These are phyloP conservation scores for Aciculosporium take DNA, from an alignment of 2,329 filamentous ascomycete species.

Conservation along the genomic window DNA sequence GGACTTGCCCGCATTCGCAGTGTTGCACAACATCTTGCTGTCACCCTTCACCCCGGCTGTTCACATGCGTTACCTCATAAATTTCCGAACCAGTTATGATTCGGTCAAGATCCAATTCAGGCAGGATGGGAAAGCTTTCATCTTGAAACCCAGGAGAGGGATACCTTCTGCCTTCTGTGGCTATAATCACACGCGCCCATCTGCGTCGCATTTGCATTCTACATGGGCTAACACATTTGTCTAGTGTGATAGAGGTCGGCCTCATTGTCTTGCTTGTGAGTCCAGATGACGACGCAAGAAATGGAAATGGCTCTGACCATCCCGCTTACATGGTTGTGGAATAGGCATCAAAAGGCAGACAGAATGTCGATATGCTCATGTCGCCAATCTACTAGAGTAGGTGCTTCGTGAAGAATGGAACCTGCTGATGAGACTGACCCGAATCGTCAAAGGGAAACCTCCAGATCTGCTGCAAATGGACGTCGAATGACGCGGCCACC, in stretches of 20 bases:
- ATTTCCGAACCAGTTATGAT: not conserved
- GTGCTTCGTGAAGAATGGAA: conserved; percentile 15
- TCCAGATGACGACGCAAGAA: conserved; percentile 3
- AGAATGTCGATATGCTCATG: conserved; percentile 58
- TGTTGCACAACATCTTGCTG: conserved; percentile 4
- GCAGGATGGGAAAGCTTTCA: not conserved
- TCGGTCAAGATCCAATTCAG: not conserved
- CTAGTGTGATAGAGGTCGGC: conserved; percentile 61
- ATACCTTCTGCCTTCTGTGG: not conserved
- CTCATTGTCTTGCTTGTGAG: conserved; percentile 52
- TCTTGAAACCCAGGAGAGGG: not conserved
- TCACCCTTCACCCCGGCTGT: not conserved
- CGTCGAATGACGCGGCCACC: conserved; percentile 43
- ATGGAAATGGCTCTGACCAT: not conserved
- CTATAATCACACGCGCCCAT: not conserved
- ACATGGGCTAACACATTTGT: not conserved
- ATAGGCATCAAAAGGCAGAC: conserved; percentile 63
- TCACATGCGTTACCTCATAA: not conserved
- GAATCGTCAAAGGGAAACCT: conserved; percentile 35
- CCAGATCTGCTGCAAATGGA: conserved; percentile 35
- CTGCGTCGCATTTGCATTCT: not conserved
- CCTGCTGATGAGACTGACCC: conserved; percentile 5
- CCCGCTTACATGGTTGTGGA: conserved; percentile 19
- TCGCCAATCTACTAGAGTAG: conserved; percentile 64
- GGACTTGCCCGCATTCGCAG: not conserved